Base-by-base conservation (phyloP, 2,329 filamentous ascomycete genomes). In the Seiridium unicorne region DNA sequence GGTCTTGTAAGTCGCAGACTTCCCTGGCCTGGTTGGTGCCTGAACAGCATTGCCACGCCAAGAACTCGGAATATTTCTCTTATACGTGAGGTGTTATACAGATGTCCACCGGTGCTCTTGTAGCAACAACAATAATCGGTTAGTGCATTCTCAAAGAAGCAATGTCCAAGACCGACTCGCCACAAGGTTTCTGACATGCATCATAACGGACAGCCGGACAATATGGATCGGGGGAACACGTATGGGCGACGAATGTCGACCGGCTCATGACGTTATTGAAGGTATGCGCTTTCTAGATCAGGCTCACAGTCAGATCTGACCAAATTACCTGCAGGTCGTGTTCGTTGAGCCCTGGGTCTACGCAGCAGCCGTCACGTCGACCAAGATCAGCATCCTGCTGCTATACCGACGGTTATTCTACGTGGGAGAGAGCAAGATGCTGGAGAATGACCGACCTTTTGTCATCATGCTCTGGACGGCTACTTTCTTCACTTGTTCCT, bases 391-490 rank as follows among this genome's bases (percentile, higher is more conserved):
- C 34, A 72, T 74, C 18, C 49, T 73, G 5, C 55, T 73, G 26
- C 70, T 73, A 60, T 74, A 74, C 49, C 67, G 66, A 31, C 69
- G 70, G 8, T 60, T 74, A 7, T 73, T 74, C 56, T 64, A 71
- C 34, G 62, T 70, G n/a, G 66, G 64, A 4, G 64, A 63, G n/a
- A 53, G 32, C 49, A 53, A 35, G 35, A 53, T 35, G 18, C 32
- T 38, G n/a, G 49, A 53, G 59, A 35, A 59, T 62, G 65, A 51
- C 34, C 51, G 13, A 34, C 13, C 53, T 2, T 65, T 70, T 44
- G 64, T 67, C 13, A 60, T 68, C 35, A 63, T 64, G 13, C 61
- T 70, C 26, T 63, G 32, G 5, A 59, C 66, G 48, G 67, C 66
- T 11, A 51, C 62, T 1, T 66, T 60, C 51, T 62, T 73, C n/a